Base-by-base conservation (phyloP, 1,284 basidiomycete species). In the Tylopilus orsonianus region DNA sequence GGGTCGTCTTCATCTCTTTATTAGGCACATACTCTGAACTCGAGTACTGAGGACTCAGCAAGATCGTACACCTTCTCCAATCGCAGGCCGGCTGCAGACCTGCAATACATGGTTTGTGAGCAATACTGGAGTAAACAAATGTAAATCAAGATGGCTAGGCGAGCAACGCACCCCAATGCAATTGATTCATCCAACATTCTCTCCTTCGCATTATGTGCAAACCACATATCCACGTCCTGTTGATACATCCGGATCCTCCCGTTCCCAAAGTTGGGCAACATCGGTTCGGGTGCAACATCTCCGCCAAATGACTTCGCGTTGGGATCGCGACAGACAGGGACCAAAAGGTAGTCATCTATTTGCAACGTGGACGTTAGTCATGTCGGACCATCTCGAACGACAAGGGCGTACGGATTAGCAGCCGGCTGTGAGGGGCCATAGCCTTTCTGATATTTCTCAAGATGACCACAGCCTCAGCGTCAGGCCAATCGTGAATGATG, bases 191-290 rank as follows among this genome's bases (percentile, higher is more conserved):
- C 39, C 9, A 63, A 16, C 3, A 51, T 56, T 9, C 60, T 56
- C 44, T 65, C 62, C 45, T 56, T 65, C 9, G 51, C 53, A 18
- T 66, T 66, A 13, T 54, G 54, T 23, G 55, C 8, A 13, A 57
- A n/a, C 59, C 60, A 58, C 66, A 66, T 65, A 30, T 52, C 53
- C 40, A 68, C 2, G 39, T 68, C 66, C 30, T 56, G 57, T 35
- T 67, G 54, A 44, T 67, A 66, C 43, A 54, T 52, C 1, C 57
- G 42, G 22, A 46, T 47, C 45, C 34, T 56, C 12, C 66, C 60
- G 12, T 56, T 49, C 9, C 63, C 65, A 42, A 67, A 65, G 54
- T 67, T 68, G 6, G 59, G 50, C 18, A 68, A 37, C 49, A 66
- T 33, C 14, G 62, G 66, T 29, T 62, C 59, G 0, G 66, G 65